These are phyloP conservation scores for Mortierella sp. DNA, from an alignment of 371 early-diverging fungal species.

Conservation along the genomic window DNA sequence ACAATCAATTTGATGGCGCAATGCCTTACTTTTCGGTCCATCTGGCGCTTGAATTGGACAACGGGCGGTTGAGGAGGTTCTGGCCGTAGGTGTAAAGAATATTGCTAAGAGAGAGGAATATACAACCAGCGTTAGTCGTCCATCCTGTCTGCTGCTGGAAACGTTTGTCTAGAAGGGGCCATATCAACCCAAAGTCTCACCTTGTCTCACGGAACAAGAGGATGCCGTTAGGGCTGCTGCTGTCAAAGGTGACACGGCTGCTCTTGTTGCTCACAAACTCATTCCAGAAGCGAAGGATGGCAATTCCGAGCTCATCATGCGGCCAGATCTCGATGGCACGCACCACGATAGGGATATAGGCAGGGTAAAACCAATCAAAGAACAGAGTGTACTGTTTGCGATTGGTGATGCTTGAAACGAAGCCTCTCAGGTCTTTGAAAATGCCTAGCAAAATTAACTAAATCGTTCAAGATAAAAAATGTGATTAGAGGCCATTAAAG, in stretches of 20 bases:
- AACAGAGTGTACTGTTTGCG: constrained; percentile 78
- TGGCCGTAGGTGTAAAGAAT: constrained; percentile 56
- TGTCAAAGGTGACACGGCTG: constrained; percentile 88
- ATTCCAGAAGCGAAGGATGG: constrained; percentile 80
- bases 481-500: background rate
- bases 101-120: constrained; percentile 23
- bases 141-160: background rate
- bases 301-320: constrained; percentile 75
- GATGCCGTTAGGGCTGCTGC: constrained; percentile 90
- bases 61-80: constrained; percentile 25
- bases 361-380: constrained; percentile 90
- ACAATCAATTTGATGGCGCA: background rate
- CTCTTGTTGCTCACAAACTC: constrained; percentile 88
- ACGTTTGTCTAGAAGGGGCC: background rate
- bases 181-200: constrained; percentile 50
- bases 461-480: too few species aligned
- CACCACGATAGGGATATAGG: constrained; percentile 72
- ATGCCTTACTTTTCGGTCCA: constrained; percentile 50
- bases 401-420: constrained; percentile 78
- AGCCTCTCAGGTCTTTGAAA: constrained; percentile 87
- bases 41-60: constrained; percentile 17
- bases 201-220: constrained; percentile 92
- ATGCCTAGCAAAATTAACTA: constrained; percentile 68
- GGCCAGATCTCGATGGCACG: constrained; percentile 81
- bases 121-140: background rate